Percentiles rank a stretch among this genome's conserved stretches.
Conservation (phyloP, 1,139 yeast genomes). For the Candida tunisiensis region DNA sequence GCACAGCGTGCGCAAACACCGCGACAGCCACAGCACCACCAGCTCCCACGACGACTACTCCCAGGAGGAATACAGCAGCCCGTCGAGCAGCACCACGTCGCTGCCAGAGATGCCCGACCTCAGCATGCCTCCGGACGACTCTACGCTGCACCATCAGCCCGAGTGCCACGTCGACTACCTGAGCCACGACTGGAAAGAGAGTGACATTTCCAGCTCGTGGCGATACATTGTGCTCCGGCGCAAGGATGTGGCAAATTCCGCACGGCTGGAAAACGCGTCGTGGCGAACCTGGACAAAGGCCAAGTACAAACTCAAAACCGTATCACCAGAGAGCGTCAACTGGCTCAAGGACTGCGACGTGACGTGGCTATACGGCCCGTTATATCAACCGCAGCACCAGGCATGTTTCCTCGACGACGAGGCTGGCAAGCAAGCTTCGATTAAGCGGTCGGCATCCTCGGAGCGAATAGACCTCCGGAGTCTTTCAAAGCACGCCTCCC, state of each 20-base stretch:
- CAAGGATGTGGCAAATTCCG: slow-evolving; percentile 38
- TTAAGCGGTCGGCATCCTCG: no score
- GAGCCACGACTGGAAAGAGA: slow-evolving; percentile 90
- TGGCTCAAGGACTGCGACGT: slow-evolving; percentile 78
- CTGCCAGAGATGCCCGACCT: slow-evolving; percentile 16
- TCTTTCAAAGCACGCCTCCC: slow-evolving; percentile 5
- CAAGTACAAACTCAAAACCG: slow-evolving; percentile 50
- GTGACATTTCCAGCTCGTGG: slow-evolving; percentile 90
- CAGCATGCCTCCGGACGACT: slow-evolving; percentile 45
- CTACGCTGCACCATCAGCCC: slow-evolving; percentile 66
- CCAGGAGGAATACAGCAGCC: neutral
- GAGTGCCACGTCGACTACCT: slow-evolving; percentile 84
- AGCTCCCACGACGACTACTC: neutral
- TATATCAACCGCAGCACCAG: slow-evolving; percentile 31
- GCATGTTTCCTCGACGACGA: neutral
- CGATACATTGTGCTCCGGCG: slow-evolving; percentile 74
- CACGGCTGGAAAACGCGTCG: slow-evolving; percentile 63
- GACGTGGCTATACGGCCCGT: slow-evolving; percentile 80
- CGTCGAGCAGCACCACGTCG: slow-evolving; percentile 4
- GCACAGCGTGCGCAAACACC: no score
- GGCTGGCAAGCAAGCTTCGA: slow-evolving; percentile 1
- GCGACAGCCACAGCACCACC: no score
- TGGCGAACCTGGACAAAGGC: slow-evolving; percentile 89
- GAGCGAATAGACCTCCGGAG: slow-evolving; percentile 10
- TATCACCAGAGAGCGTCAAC: slow-evolving; percentile 59